phyloP scores from a whole-genome alignment of 2,329 filamentous ascomycete species.

The Calycina herbarum region DNA sequence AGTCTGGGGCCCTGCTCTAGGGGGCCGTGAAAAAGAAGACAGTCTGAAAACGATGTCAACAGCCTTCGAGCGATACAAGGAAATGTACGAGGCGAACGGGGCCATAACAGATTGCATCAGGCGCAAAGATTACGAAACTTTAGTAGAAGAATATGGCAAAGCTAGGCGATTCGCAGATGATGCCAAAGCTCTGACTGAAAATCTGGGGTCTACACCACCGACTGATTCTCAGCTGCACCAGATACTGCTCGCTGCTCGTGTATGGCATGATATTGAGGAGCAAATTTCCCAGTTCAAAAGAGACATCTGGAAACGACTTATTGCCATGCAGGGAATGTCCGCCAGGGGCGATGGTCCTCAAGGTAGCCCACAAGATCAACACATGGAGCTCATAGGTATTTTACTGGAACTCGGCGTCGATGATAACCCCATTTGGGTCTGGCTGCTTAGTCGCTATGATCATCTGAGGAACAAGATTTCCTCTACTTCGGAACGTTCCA shows the following conservation, averaged over 20 bases:
- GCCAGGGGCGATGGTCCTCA: constrained; percentile 22
- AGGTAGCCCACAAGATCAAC: constrained; percentile 66
- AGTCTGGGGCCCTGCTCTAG: constrained; percentile 92
- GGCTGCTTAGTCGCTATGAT: constrained; percentile 87
- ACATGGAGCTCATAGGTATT: constrained; percentile 87
- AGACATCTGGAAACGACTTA: constrained; percentile 81
- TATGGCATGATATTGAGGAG: constrained; percentile 92
- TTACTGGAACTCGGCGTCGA: constrained; percentile 92
- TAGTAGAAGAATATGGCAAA: constrained; percentile 82
- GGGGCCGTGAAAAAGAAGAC: constrained; percentile 88
- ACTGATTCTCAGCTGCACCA: constrained; percentile 81
- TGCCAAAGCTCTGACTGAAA: constrained; percentile 66
- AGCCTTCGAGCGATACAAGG: constrained; percentile 75
- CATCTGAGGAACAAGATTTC: constrained; percentile 85
- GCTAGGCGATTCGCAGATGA: constrained; percentile 83
- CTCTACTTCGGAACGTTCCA: constrained; percentile 77
- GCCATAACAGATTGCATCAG: constrained; percentile 82
- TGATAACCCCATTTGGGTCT: constrained; percentile 95
- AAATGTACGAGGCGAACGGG: constrained; percentile 78
- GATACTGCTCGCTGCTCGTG: constrained; percentile 82
- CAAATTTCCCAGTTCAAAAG: constrained; percentile 86
- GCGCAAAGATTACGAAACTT: constrained; percentile 82
- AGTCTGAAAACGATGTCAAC: constrained; percentile 75
- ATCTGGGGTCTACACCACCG: constrained; percentile 56
- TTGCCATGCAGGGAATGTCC: constrained; percentile 61